Percentiles rank a stretch among this genome's conserved stretches.
These are phyloP conservation scores for Terfezia claveryi DNA, from an alignment of 495 filamentous ascomycete genomes.

Conservation along the genomic window DNA sequence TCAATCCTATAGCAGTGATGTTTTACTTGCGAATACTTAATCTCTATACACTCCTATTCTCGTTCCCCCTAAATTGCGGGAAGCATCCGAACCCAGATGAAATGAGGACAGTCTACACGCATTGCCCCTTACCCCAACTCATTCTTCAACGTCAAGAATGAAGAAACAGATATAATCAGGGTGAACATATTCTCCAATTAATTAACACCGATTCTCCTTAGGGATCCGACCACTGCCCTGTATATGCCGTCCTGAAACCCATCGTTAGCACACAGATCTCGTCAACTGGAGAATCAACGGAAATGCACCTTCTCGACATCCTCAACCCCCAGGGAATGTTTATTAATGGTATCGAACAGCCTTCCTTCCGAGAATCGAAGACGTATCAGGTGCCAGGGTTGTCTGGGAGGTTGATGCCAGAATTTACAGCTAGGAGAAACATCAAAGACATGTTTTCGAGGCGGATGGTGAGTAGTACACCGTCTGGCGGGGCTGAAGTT, in stretches of 20 bases:
- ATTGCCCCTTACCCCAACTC: too few relatives aligned
- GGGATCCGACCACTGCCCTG: constrained; percentile 93
- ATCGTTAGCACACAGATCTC: constrained; percentile 25
- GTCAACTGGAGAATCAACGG: too few relatives aligned
- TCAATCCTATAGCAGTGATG: too few relatives aligned
- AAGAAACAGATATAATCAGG: too few relatives aligned
- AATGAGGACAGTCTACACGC: too few relatives aligned
- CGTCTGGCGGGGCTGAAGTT: too few relatives aligned
- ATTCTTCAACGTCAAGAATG: too few relatives aligned
- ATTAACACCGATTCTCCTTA: constrained; percentile 7
- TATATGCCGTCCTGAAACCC: constrained; percentile 58
- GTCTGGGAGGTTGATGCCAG: constrained; percentile 50
- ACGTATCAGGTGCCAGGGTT: constrained; percentile 29
- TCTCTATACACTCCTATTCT: too few relatives aligned
- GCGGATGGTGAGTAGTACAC: constrained; percentile 24
- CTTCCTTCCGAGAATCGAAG: background rate
- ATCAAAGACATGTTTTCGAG: constrained; percentile 82
- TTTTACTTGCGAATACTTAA: too few relatives aligned
- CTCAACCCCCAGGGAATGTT: constrained; percentile 67
- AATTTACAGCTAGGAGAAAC: constrained; percentile 62
- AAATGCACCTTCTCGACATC: constrained; percentile 30
- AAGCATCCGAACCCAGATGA: too few relatives aligned
- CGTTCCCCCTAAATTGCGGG: too few relatives aligned
- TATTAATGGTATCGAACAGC: constrained; percentile 28
- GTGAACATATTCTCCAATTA: too few relatives aligned